Percentiles rank a stretch among this genome's conserved stretches.
Conservation (phyloP, 2,329 filamentous ascomycete species). For the Fusarium sp. region DNA sequence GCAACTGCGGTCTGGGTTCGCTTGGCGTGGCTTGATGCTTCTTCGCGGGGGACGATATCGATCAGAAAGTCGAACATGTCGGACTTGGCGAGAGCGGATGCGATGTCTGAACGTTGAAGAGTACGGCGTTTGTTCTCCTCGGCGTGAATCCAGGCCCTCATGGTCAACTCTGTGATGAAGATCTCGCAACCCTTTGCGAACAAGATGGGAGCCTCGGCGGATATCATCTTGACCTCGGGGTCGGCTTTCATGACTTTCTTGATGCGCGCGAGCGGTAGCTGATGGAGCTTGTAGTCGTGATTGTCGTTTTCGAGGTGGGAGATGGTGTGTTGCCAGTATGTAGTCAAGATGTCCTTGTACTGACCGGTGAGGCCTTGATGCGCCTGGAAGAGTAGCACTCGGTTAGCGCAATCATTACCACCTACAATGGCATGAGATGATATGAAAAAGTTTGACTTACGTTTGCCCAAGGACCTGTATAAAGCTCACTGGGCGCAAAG, state of each 20-base stretch:
- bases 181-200: conserved; percentile 99
- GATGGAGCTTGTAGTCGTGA: conserved; percentile 98
- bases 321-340: conserved; percentile 99
- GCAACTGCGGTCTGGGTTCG: conserved; percentile 61
- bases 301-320: conserved; percentile 92
- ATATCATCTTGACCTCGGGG: conserved; percentile 99
- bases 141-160: conserved; percentile 99
- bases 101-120: conserved; percentile 94
- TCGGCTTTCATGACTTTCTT: conserved; percentile 99
- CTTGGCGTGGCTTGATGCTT: conserved; percentile 86
- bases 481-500: conserved; percentile 90
- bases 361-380: conserved; percentile 92
- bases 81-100: conserved; percentile 92
- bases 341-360: conserved; percentile 96
- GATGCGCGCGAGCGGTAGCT: conserved; percentile 94
- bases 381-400: conserved; percentile 63
- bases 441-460: conserved; percentile 59
- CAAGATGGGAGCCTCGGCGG: conserved; percentile 94
- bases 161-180: conserved; percentile 98
- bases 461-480: conserved; percentile 95
- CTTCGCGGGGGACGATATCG: conserved; percentile 96
- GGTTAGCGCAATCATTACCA: neutral
- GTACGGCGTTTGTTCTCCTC: conserved; percentile 99
- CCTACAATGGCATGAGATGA: neutral
- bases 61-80: conserved; percentile 99